Percentiles rank a stretch among this genome's conserved stretches.
phyloP scores from a whole-genome alignment of 768 basidiomycete species.

The Coprinellus micaceus region DNA sequence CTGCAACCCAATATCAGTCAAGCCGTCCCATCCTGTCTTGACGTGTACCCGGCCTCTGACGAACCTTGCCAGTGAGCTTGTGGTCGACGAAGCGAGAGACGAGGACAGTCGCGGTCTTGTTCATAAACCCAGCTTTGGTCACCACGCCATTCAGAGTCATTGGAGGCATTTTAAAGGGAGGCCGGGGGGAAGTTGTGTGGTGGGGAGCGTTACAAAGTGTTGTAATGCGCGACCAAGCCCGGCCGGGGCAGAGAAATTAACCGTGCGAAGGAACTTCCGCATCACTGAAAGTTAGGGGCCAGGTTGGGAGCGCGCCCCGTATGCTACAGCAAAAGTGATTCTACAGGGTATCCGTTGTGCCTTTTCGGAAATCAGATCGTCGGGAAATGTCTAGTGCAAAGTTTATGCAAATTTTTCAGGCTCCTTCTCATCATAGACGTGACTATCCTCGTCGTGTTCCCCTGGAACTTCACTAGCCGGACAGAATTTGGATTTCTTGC shows the following conservation, averaged over 20 bases:
- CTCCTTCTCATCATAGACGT: background rate
- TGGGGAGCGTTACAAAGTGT: too few species aligned
- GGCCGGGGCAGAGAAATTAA: background rate
- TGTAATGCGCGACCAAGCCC: background rate
- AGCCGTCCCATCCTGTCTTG: background rate
- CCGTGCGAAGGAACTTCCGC: background rate
- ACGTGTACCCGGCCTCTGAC: conserved; percentile 16
- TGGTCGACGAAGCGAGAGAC: conserved; percentile 75
- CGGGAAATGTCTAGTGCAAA: too few species aligned
- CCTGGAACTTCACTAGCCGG: conserved; percentile 16
- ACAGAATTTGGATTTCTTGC: conserved; percentile 41
- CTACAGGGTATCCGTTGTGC: too few species aligned
- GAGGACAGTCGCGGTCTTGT: conserved; percentile 81
- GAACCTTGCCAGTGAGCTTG: conserved; percentile 72
- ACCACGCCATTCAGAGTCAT: conserved; percentile 73
- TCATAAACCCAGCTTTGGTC: conserved; percentile 78
- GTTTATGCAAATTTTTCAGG: too few species aligned
- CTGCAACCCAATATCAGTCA: conserved; percentile 39
- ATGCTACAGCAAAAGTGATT: too few species aligned
- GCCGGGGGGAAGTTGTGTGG: background rate
- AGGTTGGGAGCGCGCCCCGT: background rate
- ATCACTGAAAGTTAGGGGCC: background rate
- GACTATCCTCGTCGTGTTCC: conserved; percentile 5
- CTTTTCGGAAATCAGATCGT: too few species aligned
- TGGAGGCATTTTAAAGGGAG: conserved; percentile 58